Evolutionary conservation across 192 early-diverging fungal species (phyloP), one percentile per base, ranked within the genome.

Genomic region (Anaeromyces robustus): DNA sequence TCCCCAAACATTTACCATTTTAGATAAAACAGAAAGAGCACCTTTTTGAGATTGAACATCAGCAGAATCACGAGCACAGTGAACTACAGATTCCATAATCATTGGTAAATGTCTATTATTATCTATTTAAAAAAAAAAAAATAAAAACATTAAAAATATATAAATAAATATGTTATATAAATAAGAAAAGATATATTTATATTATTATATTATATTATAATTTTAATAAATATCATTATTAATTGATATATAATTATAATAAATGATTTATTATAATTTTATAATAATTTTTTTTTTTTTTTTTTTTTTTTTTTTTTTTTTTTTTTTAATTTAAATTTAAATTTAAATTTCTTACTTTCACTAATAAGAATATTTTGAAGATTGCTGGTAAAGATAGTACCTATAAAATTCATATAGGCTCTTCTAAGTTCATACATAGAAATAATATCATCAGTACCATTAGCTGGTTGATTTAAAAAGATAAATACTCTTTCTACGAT

Each of bases 401-500:
- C 88, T 77, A 98, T 82, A 85, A 96, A 93, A 4, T 87, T 88
- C 31, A 98, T 84, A 83, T 96, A 97, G 1, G 92, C 90, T 85
- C 93, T 93, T 29, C 93, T 90, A 77, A 98, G 87, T 34, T 95
- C 94, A 16, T 90, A 84, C 80, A 94, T 86, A 52, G 93, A 86
- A 79, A 95, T 81, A 0, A 90, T 87, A 83, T 97, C 96, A 82
- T 98, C 97, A 1, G 95, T 96, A 12, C 97, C 97, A 29, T 90
- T 85, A 2, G 95, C 89, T 2, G 92, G 88, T 84, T 94, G 92
- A 83, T 95, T 94, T 52, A 97, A 87, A 80, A 95, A 95, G 43
- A 87, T 88, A 82, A 95, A 96, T 30, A 96, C 93, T 77, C 92
- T 92, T 80, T 92, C 92, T 6, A 95, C 86, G 29, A 97, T 86